Conservation (phyloP, 129 eudicot species). For the Solidago caesia region DNA sequence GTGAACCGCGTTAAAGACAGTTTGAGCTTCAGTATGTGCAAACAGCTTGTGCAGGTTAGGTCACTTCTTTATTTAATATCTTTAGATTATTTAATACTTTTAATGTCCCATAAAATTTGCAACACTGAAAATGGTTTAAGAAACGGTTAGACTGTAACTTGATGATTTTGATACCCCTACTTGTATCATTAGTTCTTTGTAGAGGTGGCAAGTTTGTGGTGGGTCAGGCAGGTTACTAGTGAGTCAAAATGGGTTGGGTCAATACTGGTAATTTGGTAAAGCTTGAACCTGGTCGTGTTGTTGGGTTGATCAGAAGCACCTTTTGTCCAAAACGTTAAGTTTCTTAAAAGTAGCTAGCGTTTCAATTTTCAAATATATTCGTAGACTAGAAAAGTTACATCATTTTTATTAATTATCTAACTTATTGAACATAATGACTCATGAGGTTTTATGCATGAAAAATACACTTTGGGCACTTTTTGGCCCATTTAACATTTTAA, state of each 20-base stretch:
- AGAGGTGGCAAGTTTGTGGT: background rate
- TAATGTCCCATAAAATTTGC: background rate
- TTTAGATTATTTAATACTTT: constrained; percentile 20
- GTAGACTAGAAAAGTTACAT: background rate
- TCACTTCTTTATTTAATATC: constrained; percentile 11
- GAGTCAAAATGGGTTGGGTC: background rate
- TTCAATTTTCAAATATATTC: background rate
- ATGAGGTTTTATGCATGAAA: background rate
- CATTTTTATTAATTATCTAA: background rate
- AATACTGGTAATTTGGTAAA: background rate
- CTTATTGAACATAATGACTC: background rate
- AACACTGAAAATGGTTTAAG: background rate
- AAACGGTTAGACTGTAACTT: background rate
- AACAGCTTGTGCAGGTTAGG: constrained; percentile 81
- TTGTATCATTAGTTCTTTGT: background rate
- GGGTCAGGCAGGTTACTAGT: background rate
- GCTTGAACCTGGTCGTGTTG: background rate
- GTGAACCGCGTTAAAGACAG: constrained; percentile 46
- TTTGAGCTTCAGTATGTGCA: constrained; percentile 86
- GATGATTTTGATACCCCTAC: background rate
- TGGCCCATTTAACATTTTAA: background rate
- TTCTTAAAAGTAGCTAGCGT: background rate
- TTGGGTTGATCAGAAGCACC: constrained; percentile 1
- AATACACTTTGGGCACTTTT: background rate
- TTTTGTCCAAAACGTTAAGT: background rate